These are phyloP conservation scores for Neopestalotiopsis sp. DNA, from an alignment of 2,329 filamentous ascomycete genomes.

Conservation along the genomic window DNA sequence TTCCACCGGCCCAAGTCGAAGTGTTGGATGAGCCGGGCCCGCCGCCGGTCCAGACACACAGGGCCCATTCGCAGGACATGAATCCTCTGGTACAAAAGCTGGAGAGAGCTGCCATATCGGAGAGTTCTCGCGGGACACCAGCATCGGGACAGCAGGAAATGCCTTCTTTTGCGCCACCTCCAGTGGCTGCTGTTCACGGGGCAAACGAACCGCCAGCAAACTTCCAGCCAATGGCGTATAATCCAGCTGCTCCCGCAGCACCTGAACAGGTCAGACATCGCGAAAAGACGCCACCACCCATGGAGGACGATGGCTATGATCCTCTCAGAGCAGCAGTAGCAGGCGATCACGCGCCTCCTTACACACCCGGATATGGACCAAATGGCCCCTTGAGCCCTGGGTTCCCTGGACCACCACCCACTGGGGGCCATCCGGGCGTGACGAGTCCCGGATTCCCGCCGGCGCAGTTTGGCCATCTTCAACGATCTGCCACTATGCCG, in stretches of 20 bases:
- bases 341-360: conserved; percentile 58
- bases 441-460: conserved; percentile 43
- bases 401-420: conserved; percentile 27
- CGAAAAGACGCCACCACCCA: conserved; percentile 80
- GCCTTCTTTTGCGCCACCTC: conserved; percentile 48
- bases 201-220: conserved; percentile 42
- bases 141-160: conserved; percentile 28
- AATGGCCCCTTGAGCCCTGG: conserved; percentile 49
- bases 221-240: conserved; percentile 75
- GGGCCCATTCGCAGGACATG: conserved; percentile 48
- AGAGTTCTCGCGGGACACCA: conserved; percentile 52
- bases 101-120: conserved; percentile 72
- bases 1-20: conserved; percentile 66
- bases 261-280: conserved; percentile 74
- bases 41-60: conserved; percentile 43
- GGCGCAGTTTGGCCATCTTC: conserved; percentile 49
- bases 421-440: conserved; percentile 33
- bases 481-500: conserved; percentile 58
- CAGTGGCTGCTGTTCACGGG: conserved; percentile 38
- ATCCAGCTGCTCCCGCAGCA: conserved; percentile 77
- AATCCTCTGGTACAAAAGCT: conserved; percentile 76
- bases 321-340: conserved; percentile 64
- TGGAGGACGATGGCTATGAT: conserved; percentile 67
- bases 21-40: conserved; percentile 68
- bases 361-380: conserved; percentile 50